Percentiles rank a stretch among this genome's conserved stretches.
These are phyloP conservation scores for Myochromella boudieri DNA, from an alignment of 768 basidiomycete species.

Conservation along the genomic window DNA sequence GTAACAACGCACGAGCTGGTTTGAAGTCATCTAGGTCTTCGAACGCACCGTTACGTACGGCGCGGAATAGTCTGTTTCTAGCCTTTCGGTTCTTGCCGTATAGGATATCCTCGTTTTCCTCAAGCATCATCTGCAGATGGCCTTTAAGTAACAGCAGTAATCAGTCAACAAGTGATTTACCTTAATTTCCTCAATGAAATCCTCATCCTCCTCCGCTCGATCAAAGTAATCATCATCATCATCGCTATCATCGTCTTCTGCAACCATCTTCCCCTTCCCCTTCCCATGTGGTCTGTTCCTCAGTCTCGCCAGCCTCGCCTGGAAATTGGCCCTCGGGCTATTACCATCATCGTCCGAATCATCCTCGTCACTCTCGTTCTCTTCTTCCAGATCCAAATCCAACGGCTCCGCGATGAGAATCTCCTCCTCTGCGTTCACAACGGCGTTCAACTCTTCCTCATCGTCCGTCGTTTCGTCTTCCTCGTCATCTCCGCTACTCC, in stretches of 20 bases:
- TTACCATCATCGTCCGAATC: slow-evolving; percentile 36
- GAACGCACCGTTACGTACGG: slow-evolving; percentile 58
- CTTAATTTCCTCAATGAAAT: slow-evolving; percentile 52
- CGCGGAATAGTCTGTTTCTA: slow-evolving; percentile 57
- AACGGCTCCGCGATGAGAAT: slow-evolving; percentile 37
- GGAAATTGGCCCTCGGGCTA: slow-evolving; percentile 45
- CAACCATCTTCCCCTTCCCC: slow-evolving; percentile 22
- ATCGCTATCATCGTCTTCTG: slow-evolving; percentile 30
- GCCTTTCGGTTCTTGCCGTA: slow-evolving; percentile 43
- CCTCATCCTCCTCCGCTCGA: slow-evolving; percentile 56
- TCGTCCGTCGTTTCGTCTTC: slow-evolving; percentile 28
- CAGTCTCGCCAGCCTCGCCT: slow-evolving; percentile 40
- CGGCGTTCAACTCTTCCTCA: slow-evolving; percentile 36
- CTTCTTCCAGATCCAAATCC: slow-evolving; percentile 27
- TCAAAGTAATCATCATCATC: slow-evolving; percentile 26
- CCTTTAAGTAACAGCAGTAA: neutral
- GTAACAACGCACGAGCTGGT: slow-evolving; percentile 49
- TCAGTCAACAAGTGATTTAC: slow-evolving; percentile 31
- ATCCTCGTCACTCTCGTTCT: slow-evolving; percentile 33
- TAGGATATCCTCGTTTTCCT: slow-evolving; percentile 54
- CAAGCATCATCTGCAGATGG: slow-evolving; percentile 52
- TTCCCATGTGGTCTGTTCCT: slow-evolving; percentile 26
- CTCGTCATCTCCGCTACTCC: slow-evolving; percentile 25
- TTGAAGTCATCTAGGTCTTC: slow-evolving; percentile 39
- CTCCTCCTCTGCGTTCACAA: slow-evolving; percentile 45